Evolutionary conservation across 2,329 filamentous ascomycete genomes (phyloP), one percentile per base, ranked within the genome.

Genomic region (Biscogniauxia marginata): DNA sequence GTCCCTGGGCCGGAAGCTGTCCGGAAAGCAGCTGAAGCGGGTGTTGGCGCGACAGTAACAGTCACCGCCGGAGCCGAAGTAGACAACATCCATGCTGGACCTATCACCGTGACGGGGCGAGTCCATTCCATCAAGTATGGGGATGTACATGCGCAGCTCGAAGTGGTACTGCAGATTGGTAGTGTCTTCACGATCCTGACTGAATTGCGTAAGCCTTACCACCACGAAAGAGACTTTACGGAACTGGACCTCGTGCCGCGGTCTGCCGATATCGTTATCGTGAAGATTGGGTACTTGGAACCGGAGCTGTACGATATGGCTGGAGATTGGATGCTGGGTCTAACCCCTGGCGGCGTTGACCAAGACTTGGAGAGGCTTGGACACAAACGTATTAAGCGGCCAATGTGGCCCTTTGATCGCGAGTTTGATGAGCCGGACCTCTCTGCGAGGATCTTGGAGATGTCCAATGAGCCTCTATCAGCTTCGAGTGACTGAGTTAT

Each of bases 261-360:
- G 1, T 61, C 71, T 4, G 74, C 75, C 0, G 78, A 80, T 58
- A 75, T 83, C 20, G 79, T 83, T 0, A 75, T 83, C 46, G 79
- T 83, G 21, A 83, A 83, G 66, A 83, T 83, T 46, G 80, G 80
- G 16, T 84, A 83, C 55, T 66, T 84, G 1, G 80, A 83, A 63
- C 80, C 80, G 3, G 76, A 83, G 62, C 67, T 83, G 4, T 81
- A 80, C 56, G 74, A 75, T 50, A 83, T 83, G 79, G 76, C 79
- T 0, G 71, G 71, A 7, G 79, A 78, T 52, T 83, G 80, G 80
- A 81, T 82, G 75, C 71, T 83, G 1, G 80, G 71, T 0, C 68
- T 83, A 16, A 83, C 80, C 0, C 79, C 80, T 0, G 80, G 79
- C 0, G 80, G 79, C 7, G 80, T 83, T 8, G 79, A 83, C 61